Evolutionary conservation across 257 asterid genomes (phyloP), one percentile per base, ranked within the genome.

Genomic region (Nicotiana knightiana): DNA sequence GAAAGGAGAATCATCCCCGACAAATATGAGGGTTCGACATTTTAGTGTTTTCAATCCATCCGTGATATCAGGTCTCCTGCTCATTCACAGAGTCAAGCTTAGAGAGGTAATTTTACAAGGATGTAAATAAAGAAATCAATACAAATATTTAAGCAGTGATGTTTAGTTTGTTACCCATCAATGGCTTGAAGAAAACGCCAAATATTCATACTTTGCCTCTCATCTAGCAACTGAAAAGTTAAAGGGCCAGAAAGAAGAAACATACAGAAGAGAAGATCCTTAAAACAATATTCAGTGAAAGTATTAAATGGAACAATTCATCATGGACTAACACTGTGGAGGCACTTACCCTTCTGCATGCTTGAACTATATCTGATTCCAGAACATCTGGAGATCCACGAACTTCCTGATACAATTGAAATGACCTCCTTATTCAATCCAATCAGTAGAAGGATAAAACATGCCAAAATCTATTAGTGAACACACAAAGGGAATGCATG

Each of bases 311-410:
- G 61, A 30, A 62, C 7, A 67, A 53, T 4, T 30, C 37, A 32
- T 21, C 79, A 63, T 65, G 21, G 18, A 84, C 13, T 17, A 79
- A 37, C 83, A 83, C 81, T 81, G 67, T 10, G 73, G 54, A 55
- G 68, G 84, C 30, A 91, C 93, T 90, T 48, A 94, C 98, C 85
- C 97, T 93, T 92, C 97, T 87, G 89, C 98, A 94, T 54, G 98
- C 93, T 89, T 94, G 93, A 87, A 90, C 98, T 78, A 94, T 94
- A 85, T 93, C 98, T 16, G 97, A 93, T 83, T 94, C 98, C 66
- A 89, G 92, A 82, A 89, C 85, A 17, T 93, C 97, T 1, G 79
- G 83, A 76, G 84, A 83, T 77, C 97, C 98, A 70, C 97, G 96
- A 77, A 92, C 90, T 85, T 93, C 98, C 97, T 94, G 89, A 80